phyloP scores from a whole-genome alignment of 2,329 filamentous ascomycete species.

The Colletotrichum chlorophyti region DNA sequence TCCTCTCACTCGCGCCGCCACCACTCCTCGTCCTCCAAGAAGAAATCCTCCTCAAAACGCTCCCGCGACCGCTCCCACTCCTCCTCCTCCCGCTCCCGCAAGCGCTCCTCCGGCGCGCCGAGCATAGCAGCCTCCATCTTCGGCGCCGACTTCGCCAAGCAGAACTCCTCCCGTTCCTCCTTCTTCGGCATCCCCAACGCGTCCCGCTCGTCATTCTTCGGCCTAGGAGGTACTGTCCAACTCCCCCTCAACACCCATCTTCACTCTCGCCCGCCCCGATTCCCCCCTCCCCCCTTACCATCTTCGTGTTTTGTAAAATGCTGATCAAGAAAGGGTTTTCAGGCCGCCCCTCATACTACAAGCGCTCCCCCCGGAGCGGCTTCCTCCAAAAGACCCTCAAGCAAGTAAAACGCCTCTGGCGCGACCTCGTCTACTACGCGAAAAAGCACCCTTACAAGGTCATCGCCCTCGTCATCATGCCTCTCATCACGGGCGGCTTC shows the following conservation, averaged over 20 bases:
- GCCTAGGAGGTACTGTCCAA: constrained; percentile 45
- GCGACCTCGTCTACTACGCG: constrained; percentile 82
- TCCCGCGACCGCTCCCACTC: constrained; percentile 46
- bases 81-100: constrained; percentile 46
- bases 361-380: constrained; percentile 80
- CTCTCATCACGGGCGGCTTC: constrained; percentile 83
- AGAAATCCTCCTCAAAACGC: constrained; percentile 47
- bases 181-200: constrained; percentile 55
- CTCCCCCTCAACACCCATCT: constrained; percentile 21
- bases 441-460: constrained; percentile 86
- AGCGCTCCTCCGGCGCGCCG: constrained; percentile 40
- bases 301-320: too few relatives aligned
- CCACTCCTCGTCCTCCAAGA: constrained; percentile 29
- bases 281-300: not conserved
- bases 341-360: constrained; percentile 72
- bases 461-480: constrained; percentile 86
- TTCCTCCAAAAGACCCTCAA: constrained; percentile 78
- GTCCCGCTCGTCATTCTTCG: constrained; percentile 55
- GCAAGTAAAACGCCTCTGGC: constrained; percentile 79
- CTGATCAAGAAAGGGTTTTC: not conserved
- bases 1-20: constrained; percentile 29
- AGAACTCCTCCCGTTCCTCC: constrained; percentile 50
- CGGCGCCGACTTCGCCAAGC: constrained; percentile 44
- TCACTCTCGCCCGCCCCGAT: constrained; percentile 18
- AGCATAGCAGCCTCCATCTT: constrained; percentile 53